Evolutionary conservation across 2,329 filamentous ascomycete species (phyloP), one percentile per base, ranked within the genome.

Genomic region (Arthroderma sp.): DNA sequence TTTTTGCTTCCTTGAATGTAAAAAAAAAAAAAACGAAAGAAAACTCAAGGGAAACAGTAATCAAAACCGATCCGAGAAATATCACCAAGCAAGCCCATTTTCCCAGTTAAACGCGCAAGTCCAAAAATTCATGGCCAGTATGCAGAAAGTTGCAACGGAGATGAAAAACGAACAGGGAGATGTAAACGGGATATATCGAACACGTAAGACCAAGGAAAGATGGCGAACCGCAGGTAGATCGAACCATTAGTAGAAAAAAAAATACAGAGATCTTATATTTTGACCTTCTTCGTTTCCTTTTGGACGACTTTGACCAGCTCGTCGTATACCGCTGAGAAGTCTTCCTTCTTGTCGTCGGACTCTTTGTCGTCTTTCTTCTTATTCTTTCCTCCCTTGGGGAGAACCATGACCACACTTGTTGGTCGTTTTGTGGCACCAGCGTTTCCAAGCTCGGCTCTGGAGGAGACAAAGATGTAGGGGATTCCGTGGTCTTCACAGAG

Each of bases 401-500:
- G 74, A 54, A 85, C 83, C 90, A 98, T 95, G 66, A 96, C 89
- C 57, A 98, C 93, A 71, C 87, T 94, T 37, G 93, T 98, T 54
- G 93, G 93, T 62, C 93, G 81, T 84, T 97, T 98, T 54, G 93
- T 98, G 73, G 86, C 87, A 60, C 91, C 91, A 2, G 93, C 91
- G 65, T 88, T 88, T 68, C 93, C 93, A 58, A 98, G 83, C 77
- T 97, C 91, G 61, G 90, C 91, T 66, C 93, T 86, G 68, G 87
- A 94, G 60, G 85, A 83, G 66, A 98, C 88, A 74, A 94, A 98
- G 73, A 98, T 83, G 77, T 97, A 98, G 35, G 93, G 93, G 60
- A 96, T 88, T 74, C 88, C 88, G 80, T 96, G 91, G 76, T 97
- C 91, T 77, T 98, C 93, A 81, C 93, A 97, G 59, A 97, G 85